Base-by-base conservation (phyloP, 495 filamentous ascomycete genomes). In the Daldinia caldariorum region DNA sequence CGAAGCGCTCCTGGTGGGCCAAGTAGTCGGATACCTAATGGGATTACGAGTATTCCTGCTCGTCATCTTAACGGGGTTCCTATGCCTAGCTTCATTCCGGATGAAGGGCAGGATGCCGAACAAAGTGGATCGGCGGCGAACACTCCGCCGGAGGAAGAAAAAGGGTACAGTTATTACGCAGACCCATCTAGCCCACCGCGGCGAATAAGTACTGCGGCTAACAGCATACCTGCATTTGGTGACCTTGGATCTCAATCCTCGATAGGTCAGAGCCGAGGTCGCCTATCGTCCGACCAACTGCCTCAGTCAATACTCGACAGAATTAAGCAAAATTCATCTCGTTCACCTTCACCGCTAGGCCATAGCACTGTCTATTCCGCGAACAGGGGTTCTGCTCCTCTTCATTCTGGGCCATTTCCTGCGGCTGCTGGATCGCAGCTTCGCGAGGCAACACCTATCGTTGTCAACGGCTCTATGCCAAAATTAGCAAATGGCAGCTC, bases 261-360 rank as follows among this genome's bases (percentile, higher is more conserved):
- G n/a, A 57, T 55, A 12, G 58, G 34, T 20, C 76, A 78, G 45
- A 76, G 76, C 29, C 79, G 83, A 34, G 79, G 81, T 13, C 75
- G 84, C 29, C 62, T 83, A 32, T 85, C 83, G 4, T 83, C 81
- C 13, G 85, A 86, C 56, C 83, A 86, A 49, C 61, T 83, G 10
- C 81, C 83, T 8, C 83, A 83, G 70, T 77, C 80, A 32, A 79
- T 86, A 8, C 78, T 86, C 10, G 83, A 88, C 58, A 77, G 81
- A 50, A 82, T 84, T 57, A 82, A 79, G 73, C 77, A 83, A 35
- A 81, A 79, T 12, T 86, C 43, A 22, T 47, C 85, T 18, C 79
- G 84, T 20, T 87, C 85, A n/a, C 84, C 85, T 7, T 88, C 85
- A 0, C 85, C 85, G 3, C 74, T 82, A 37, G 81, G 80, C 6